These are phyloP conservation scores for Aureobasidium sp. DNA, from an alignment of 2,329 filamentous ascomycete genomes.

Conservation along the genomic window DNA sequence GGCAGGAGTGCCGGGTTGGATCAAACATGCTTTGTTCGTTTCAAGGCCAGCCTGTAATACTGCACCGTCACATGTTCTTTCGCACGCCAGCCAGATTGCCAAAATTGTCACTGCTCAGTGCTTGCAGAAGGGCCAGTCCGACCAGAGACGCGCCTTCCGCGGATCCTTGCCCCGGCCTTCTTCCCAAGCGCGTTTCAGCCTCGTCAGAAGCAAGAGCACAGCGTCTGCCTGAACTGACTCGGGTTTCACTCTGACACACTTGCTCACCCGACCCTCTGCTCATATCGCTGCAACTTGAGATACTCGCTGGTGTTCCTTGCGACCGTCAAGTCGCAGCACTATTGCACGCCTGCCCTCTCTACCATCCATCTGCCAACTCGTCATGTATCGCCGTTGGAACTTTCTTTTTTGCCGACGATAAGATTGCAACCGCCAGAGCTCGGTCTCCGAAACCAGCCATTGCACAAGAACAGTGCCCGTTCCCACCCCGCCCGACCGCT, in stretches of 20 bases:
- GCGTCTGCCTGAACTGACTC: not conserved
- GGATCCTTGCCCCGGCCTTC: not conserved
- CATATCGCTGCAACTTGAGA: not conserved
- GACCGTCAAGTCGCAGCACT: not conserved
- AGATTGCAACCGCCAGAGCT: conserved; percentile 11
- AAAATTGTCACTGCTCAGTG: not conserved
- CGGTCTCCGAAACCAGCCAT: conserved; percentile 3
- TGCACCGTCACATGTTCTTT: conserved; percentile 1
- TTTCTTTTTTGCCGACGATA: conserved; percentile 8
- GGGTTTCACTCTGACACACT: conserved; percentile 1
- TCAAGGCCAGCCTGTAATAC: conserved; percentile 2
- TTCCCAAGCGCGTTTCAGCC: not conserved
- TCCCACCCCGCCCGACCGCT: not conserved
- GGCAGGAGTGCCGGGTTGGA: not conserved
- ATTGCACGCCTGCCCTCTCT: not conserved
- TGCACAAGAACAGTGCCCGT: not conserved
- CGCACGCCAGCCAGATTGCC: not conserved
- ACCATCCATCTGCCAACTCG: not conserved
- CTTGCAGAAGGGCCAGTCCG: not conserved
- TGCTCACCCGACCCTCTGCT: too few species aligned
- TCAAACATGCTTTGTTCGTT: not conserved
- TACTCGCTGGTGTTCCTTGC: not conserved
- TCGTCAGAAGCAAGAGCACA: not conserved
- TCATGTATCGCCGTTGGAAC: not conserved
- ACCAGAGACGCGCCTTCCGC: not conserved